Percentiles rank a stretch among this genome's conserved stretches.
phyloP scores from a whole-genome alignment of 257 asterid genomes.

The Ophiorrhiza pumila region DNA sequence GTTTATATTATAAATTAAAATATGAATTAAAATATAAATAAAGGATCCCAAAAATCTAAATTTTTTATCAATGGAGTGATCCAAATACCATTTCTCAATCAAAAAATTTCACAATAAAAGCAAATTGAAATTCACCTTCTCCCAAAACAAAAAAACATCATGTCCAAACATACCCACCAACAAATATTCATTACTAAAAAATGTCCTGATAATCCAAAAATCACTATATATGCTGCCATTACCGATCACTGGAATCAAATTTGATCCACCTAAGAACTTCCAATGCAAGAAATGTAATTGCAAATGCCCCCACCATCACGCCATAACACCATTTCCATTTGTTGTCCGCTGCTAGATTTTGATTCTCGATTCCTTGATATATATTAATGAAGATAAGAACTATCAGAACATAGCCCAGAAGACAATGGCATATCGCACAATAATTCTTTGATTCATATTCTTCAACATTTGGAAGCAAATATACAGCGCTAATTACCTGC shows the following conservation, averaged over 20 bases:
- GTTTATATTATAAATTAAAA: no score
- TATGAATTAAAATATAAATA: no score
- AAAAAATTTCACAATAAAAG: no score
- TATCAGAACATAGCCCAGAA: slow-evolving; percentile 38
- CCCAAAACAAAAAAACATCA: no score
- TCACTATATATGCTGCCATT: background rate
- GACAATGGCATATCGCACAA: slow-evolving; percentile 38
- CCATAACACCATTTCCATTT: slow-evolving; percentile 40
- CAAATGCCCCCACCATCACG: slow-evolving; percentile 30
- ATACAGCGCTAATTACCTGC: slow-evolving; percentile 33
- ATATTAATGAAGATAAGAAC: slow-evolving; percentile 31
- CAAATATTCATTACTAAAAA: background rate
- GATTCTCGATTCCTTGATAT: slow-evolving; percentile 37
- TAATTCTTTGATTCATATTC: slow-evolving; percentile 22
- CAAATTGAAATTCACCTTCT: no score
- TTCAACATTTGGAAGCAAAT: slow-evolving; percentile 29
- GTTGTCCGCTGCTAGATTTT: slow-evolving; percentile 7
- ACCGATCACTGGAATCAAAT: background rate
- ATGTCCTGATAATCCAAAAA: background rate
- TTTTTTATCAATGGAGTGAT: no score
- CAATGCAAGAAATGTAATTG: slow-evolving; percentile 23
- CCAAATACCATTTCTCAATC: no score
- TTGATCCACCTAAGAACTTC: slow-evolving; percentile 17
- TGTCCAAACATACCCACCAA: no score
- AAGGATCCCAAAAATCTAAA: no score